phyloP scores from a whole-genome alignment of 2,329 filamentous ascomycete species.

The Intubia oerlemansii region DNA sequence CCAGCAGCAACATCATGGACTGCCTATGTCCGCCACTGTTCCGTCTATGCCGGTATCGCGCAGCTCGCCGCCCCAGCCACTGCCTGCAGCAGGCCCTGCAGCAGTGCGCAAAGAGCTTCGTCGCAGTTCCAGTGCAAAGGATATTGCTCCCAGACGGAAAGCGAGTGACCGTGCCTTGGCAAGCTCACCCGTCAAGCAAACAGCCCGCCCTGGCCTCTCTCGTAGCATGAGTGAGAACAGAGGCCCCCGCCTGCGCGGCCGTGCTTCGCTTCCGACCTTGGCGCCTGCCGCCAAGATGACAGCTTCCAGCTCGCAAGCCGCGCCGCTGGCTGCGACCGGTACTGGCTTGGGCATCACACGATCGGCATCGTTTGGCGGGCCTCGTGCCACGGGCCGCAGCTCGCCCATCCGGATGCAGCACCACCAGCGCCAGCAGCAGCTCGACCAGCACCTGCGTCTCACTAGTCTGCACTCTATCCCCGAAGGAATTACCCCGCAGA shows the following conservation, averaged over 20 bases:
- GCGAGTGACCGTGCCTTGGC: constrained; percentile 19
- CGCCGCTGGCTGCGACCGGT: constrained; percentile 1
- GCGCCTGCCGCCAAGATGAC: constrained; percentile 22
- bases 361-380: constrained; percentile 14
- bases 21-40: constrained; percentile 10
- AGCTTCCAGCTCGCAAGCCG: not conserved
- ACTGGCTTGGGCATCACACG: constrained; percentile 14
- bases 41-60: too few relatives aligned
- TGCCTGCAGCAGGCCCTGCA: too few relatives aligned
- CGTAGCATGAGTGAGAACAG: constrained; percentile 33
- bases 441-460: constrained; percentile 22
- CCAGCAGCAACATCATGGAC: too few relatives aligned
- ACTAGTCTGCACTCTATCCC: constrained; percentile 35
- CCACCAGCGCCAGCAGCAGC: constrained; percentile 9
- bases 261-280: constrained; percentile 22
- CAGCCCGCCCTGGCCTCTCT: constrained; percentile 24
- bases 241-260: constrained; percentile 20
- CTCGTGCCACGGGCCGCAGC: constrained; percentile 22
- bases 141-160: constrained; percentile 19
- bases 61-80: too few relatives aligned
- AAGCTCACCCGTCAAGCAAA: constrained; percentile 30
- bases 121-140: constrained; percentile 23
- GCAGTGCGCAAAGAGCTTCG: constrained; percentile 20
- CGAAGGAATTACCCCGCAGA: constrained; percentile 19
- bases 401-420: constrained; percentile 31